A percentile compares a stretch with the other conserved stretches of the same genome.
phyloP scores from a whole-genome alignment of 2,329 filamentous ascomycete genomes.

The Fusarium stilboides region DNA sequence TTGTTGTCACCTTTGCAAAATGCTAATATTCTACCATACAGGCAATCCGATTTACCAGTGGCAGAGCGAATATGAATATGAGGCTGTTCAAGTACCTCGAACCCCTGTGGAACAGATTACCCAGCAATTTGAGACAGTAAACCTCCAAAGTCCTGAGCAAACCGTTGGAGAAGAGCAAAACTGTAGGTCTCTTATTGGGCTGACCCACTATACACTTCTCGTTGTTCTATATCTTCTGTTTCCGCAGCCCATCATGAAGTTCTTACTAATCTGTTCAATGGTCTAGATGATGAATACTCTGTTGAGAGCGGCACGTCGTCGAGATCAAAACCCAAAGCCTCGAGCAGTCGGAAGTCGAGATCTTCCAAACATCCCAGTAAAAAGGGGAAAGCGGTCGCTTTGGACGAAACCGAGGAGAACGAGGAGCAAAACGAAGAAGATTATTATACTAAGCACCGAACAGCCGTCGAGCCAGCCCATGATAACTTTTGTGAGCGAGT shows the following conservation, averaged over 20 bases:
- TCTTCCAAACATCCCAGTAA: conserved; percentile 39
- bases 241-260: not conserved
- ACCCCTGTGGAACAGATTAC: conserved; percentile 47
- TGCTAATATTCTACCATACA: conserved; percentile 33
- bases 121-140: conserved; percentile 38
- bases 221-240: not conserved
- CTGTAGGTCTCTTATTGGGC: conserved; percentile 36
- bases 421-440: conserved; percentile 24
- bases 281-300: conserved; percentile 42
- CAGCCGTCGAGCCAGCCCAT: not conserved
- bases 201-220: not conserved
- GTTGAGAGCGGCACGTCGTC: conserved; percentile 34
- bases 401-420: conserved; percentile 37
- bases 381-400: conserved; percentile 43
- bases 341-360: conserved; percentile 36
- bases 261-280: conserved; percentile 23
- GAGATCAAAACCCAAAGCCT: conserved; percentile 28
- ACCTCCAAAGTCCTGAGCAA: conserved; percentile 42
- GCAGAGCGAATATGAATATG: conserved; percentile 39
- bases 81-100: conserved; percentile 43
- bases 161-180: conserved; percentile 33
- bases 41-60: conserved; percentile 49
- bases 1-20: not conserved
- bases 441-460: conserved; percentile 1
- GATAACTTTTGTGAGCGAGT: conserved; percentile 17